Conservation (phyloP, 768 basidiomycete genomes). For the Lactifluus echinatus region DNA sequence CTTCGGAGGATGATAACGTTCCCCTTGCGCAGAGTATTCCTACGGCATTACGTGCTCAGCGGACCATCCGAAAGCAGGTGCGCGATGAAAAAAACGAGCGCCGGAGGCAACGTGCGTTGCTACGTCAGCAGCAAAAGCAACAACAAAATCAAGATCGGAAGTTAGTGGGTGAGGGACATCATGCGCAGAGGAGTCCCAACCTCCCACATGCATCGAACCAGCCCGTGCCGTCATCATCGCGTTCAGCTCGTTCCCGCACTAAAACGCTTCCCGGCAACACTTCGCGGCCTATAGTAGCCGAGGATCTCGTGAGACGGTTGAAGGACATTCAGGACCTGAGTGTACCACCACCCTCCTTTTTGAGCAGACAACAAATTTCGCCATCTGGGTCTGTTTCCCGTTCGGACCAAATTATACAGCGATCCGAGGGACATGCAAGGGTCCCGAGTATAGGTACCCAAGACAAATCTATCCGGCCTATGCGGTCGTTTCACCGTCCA, state of each 20-base stretch:
- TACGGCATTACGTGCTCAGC: constrained; percentile 74
- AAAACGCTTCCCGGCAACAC: constrained; percentile 17
- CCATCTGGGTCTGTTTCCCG: background rate
- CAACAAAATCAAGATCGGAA: background rate
- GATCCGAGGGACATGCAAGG: constrained; percentile 21
- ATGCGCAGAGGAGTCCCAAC: background rate
- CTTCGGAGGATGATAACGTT: constrained; percentile 53
- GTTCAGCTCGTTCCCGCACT: constrained; percentile 10
- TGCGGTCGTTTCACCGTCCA: constrained; percentile 56
- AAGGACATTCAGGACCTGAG: constrained; percentile 10
- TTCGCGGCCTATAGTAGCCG: constrained; percentile 9
- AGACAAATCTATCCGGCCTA: constrained; percentile 33
- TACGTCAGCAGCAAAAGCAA: constrained; percentile 13
- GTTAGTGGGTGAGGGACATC: background rate
- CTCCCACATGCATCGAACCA: background rate
- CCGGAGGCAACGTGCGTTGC: constrained; percentile 28
- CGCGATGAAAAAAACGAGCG: constrained; percentile 57
- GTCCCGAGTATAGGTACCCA: constrained; percentile 18
- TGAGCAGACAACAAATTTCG: background rate
- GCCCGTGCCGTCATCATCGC: background rate
- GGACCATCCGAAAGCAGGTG: constrained; percentile 65
- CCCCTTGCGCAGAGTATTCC: constrained; percentile 81
- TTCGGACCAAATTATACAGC: constrained; percentile 17
- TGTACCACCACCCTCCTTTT: background rate
- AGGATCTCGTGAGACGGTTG: constrained; percentile 19